Base-by-base conservation (phyloP, 257 asterid genomes). In the Plectranthus barbatus region DNA sequence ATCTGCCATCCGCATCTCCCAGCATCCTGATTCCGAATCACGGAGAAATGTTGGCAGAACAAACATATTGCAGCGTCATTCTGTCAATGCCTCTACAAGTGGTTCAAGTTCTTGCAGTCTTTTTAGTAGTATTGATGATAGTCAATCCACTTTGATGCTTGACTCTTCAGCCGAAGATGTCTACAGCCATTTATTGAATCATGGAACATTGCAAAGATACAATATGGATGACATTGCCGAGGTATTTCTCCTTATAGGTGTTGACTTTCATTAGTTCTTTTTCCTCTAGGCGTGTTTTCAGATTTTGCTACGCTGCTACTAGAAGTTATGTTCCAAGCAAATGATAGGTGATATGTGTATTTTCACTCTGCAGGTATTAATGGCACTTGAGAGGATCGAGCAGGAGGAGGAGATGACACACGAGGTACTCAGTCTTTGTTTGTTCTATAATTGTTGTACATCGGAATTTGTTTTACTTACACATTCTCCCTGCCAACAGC, bases 381-480 rank as follows among this genome's bases (percentile, higher is more conserved):
- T 76, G 52, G 86, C 91, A 19, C 95, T 89, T 17, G 90, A 85
- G 84, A 89, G 93, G 74, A 80, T 91, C 63, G 94, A 80, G 68
- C 91, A 83, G 59, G 88, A 80, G 45, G 89, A 75, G 46, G 88
- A 74, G 70, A 71, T 89, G 50, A 79, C 84, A 21, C 82, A 79
- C 67, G 96, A 83, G 96, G 99, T 92, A 82, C 20, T 71, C 21
- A 17, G 7, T 63, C 26, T 39, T 52, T 60, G 10, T 64, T 18
- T 63, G n/a, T 34, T 67, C 31, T 29, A 29, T 10, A 19, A 24
- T 31, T 12, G 13, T 15, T 53, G n/a, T 9, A 13, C 20, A 45
- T 56, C 24, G 23, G 57, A n/a, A 8, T 5, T 21, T 57, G 58
- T 24, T 11, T 60, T 19, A 23, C 64, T 58, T 42, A 72, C 40